phyloP scores from a whole-genome alignment of 192 early-diverging fungal species.

The Coemansia sp. region DNA sequence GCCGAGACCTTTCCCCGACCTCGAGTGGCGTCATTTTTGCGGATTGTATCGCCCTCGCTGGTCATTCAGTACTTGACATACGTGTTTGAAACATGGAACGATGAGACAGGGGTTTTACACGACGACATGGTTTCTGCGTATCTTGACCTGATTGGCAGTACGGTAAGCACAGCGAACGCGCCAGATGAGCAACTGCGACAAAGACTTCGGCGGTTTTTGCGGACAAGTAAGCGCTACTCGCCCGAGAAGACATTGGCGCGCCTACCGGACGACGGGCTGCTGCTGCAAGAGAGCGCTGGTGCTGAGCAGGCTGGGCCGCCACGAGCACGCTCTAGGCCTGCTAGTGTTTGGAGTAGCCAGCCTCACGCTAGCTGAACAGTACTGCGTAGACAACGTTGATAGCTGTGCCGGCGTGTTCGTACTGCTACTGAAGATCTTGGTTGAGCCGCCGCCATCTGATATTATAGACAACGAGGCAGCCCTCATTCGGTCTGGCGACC shows the following conservation, averaged over 20 bases:
- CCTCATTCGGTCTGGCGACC: constrained; percentile 1
- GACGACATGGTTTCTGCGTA: constrained; percentile 83
- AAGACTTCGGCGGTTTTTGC: constrained; percentile 70
- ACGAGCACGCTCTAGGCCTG: constrained; percentile 83
- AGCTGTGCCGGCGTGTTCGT: constrained; percentile 38
- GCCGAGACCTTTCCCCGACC: constrained; percentile 67
- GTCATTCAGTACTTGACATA: constrained; percentile 81
- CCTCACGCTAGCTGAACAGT: constrained; percentile 59
- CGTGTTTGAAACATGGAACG: constrained; percentile 72
- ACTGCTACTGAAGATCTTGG: constrained; percentile 41
- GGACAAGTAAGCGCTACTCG: constrained; percentile 69
- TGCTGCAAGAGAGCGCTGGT: constrained; percentile 86
- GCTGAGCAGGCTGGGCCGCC: constrained; percentile 80
- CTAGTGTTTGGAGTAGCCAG: constrained; percentile 81
- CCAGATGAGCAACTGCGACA: constrained; percentile 22
- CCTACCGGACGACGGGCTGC: constrained; percentile 77
- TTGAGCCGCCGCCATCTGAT: constrained; percentile 36
- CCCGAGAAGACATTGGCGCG: constrained; percentile 75
- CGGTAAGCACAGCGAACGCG: background rate
- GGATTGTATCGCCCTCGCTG: constrained; percentile 65
- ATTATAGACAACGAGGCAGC: constrained; percentile 38
- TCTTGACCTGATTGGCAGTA: constrained; percentile 65
- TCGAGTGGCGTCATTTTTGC: constrained; percentile 70
- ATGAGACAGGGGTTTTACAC: constrained; percentile 73
- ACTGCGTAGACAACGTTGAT: constrained; percentile 61